Evolutionary conservation across 2,329 filamentous ascomycete species (phyloP), one percentile per base, ranked within the genome.

Genomic region (Ceratocystis diversiconidia): DNA sequence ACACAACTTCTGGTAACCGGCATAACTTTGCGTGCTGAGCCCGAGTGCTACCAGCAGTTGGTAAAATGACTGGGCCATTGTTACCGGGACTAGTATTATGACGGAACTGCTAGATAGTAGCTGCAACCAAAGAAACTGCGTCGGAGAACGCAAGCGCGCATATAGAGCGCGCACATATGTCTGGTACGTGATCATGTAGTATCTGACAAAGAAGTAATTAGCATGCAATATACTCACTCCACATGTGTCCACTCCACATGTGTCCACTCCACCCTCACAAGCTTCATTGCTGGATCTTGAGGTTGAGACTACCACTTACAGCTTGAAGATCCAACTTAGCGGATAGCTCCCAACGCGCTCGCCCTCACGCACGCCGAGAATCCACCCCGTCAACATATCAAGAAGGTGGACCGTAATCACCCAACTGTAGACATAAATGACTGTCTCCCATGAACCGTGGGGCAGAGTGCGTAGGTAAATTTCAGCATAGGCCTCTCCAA

Each of bases 341-440:
- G 85, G 85, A 70, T 88, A 88, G 72, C 83, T 86, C 48, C 85
- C 84, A 1, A 88, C 85, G 41, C 85, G 77, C 72, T 87, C 82
- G 61, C 85, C 85, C 69, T 87, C 82, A 63, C 80, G 82, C 48
- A 82, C 84, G 57, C 85, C 85, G 48, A 88, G 73, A 61, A 87
- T 85, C 82, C 83, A 88, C 1, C 83, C 85, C 0, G 84, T 86
- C 66, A 86, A 74, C 1, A 79, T 81, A 71, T 88, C 85, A 6
- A 88, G 76, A 28, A 87, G 73, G 68, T 87, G 82, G 7, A 88
- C 84, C 1, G 84, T 87, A 36, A 80, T 77, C 8, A 87, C 83
- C 85, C 85, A 88, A 62, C 83, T 85, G 72, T 87, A 88, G 61
- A 88, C 85, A 71, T 88, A 88, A 10, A 86, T 78, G 63, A 88